Base-by-base conservation (phyloP, 139 green algal species). In the Tetradesmus obliquus region DNA sequence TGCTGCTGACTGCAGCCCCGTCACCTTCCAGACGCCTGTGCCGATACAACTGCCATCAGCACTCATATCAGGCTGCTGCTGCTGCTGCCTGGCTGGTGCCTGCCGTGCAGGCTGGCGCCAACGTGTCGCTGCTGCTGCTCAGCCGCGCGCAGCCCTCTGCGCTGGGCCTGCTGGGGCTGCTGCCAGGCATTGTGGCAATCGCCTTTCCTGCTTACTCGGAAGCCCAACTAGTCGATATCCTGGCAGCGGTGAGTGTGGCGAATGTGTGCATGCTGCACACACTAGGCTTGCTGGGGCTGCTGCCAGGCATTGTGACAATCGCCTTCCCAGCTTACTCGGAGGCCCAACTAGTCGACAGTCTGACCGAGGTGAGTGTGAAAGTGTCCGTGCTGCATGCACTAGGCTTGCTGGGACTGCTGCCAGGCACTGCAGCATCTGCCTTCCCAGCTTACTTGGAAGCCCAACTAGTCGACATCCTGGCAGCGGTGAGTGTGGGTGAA, bases 381-480 rank as follows among this genome's bases (percentile, higher is more conserved):
- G 62, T 13, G 13, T 12, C 62, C 10, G 62, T 79, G 71, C 20
- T 79, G 71, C 71, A 79, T 17, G 74, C 87, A 12, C 54, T 58
- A 19, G 55, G 72, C 1, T n/a, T 91, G 76, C 20, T 84, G 87
- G 66, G 60, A 1, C 53, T 89, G 62, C 62, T 91, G 74, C 87
- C 87, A 55, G 87, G 87, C 3, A 2, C 76, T 9, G 76, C 86
- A n/a, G 5, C 79, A 10, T 13, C 86, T 4, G 9, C 87, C 51
- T 86, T 86, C 74, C 87, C 72, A 3, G 54, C 76, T 1, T 91
- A 91, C 55, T 66, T 53, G 3, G n/a, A 71, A 3, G 20, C 13
- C 13, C 71, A 90, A 72, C 87, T 90, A 5, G 53, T 69, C 5
- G 58, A 86, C 87, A 89, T 89, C 24, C 72, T 89, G 51, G 85